Base-by-base conservation (phyloP, 1,284 basidiomycete species). In the Athelia sp. region DNA sequence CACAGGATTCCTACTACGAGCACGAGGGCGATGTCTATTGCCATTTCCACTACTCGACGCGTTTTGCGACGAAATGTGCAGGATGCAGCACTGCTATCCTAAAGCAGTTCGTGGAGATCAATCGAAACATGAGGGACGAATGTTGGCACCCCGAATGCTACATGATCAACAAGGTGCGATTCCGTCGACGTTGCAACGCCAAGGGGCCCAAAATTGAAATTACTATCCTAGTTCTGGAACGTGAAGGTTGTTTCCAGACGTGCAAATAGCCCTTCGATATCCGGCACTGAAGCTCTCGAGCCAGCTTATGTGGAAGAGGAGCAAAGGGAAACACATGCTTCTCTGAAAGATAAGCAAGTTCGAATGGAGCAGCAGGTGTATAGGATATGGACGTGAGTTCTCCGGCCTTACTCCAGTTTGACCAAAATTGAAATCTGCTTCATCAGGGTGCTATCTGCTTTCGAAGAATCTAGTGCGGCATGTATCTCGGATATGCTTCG, bases 91-190 rank as follows among this genome's bases (percentile, higher is more conserved):
- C 90, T 50, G 97, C 97, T n/a, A 99, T 99, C 56, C 74, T 99
- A 59, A 99, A 99, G 72, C 96, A 99, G 66, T 99, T 98, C 63
- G 96, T 99, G 54, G 96, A 99, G 73, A 98, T 99, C 72, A 99
- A 99, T 64, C 82, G 96, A 55, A 99, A 98, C 71, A 93, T 92
- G 78, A 81, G 86, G 51, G 94, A 99, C 71, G 97, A 99, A 72
- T 98, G 97, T 65, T 99, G 97, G 96, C 96, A 99, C 78, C 96
- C 96, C 46, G 96, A 99, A 70, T 99, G 96, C 69, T 98, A 99
- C 70, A 98, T 99, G 95, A 98, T 99, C 61, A 96, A 98, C 72
- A 98, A 97, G 78, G 92, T 93, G 52, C 50, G 75, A 59, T 14
- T 46, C 15, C n/a, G n/a, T 17, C n/a, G 26, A 48, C 47, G 22